Evolutionary conservation across 2,329 filamentous ascomycete species (phyloP), one percentile per base, ranked within the genome.

Genomic region (Capronia epimyces): DNA sequence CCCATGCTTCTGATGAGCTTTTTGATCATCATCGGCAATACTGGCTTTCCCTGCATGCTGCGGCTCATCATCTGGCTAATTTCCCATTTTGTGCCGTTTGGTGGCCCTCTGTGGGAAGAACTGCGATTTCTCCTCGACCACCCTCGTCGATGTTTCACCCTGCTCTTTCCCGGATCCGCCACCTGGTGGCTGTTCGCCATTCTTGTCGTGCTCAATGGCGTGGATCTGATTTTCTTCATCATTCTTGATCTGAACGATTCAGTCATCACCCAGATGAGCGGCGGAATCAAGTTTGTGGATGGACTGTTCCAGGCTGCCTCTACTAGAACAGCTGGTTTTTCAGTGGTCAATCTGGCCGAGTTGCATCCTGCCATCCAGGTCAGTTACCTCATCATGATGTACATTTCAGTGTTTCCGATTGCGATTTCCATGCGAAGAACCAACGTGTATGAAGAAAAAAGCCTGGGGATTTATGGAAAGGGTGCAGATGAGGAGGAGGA

Each of bases 101-200:
- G 75, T 5, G 87, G 82, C 21, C 83, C 84, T 1, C 67, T 94
- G 1, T 95, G 87, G 82, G 91, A 98, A 67, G 91, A 96, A 66
- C 73, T 97, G 9, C 80, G 81, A 31, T 98, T 98, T 63, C 73
- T 98, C 16, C 79, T 98, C 1, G 91, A 97, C 63, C 93, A 98
- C 61, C 93, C 93, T 0, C 85, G 93, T 65, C 86, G 93, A 48
- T 98, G 93, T 70, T 98, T 98, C 65, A 98, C 93, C 0, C 75
- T 98, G 12, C 75, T 98, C 0, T 98, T 98, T 60, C 93, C 93
- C 0, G 84, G 86, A 0, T 83, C 82, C 47, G 89, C 91, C 1
- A 97, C 88, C 1, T 97, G 93, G 93, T 95, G 89, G 89, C 75
- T 98, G 0, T 95, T 97, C 65, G 86, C 82, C 69, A 86, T 96